These are phyloP conservation scores for Capsella rubella DNA, from an alignment of 441 rosid species.

Conservation along the genomic window DNA sequence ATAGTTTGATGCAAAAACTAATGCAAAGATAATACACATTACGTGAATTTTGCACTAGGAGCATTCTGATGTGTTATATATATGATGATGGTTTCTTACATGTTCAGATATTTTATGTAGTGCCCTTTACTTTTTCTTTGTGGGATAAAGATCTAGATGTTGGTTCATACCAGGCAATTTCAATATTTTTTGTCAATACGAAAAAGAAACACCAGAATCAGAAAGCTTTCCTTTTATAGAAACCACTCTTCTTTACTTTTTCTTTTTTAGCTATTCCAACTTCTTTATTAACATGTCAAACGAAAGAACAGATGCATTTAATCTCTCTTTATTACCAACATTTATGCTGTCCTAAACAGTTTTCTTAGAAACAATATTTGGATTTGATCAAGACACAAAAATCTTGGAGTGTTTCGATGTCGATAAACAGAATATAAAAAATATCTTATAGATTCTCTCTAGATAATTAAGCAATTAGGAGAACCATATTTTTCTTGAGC, in stretches of 20 bases:
- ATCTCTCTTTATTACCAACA: constrained; percentile 25
- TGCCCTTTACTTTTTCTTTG: constrained; percentile 38
- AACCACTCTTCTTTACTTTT: constrained; percentile 34
- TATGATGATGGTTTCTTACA: constrained; percentile 29
- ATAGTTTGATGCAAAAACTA: constrained; percentile 9
- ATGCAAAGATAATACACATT: background rate
- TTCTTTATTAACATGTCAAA: constrained; percentile 34
- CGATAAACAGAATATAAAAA: constrained; percentile 35
- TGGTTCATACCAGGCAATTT: constrained; percentile 36
- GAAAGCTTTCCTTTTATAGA: constrained; percentile 39
- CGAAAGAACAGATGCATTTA: constrained; percentile 39
- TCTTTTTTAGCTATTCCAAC: constrained; percentile 31
- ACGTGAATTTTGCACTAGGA: constrained; percentile 26
- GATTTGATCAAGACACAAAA: constrained; percentile 33
- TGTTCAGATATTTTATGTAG: constrained; percentile 11
- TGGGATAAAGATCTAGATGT: constrained; percentile 32
- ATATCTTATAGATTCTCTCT: constrained; percentile 32
- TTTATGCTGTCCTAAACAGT: constrained; percentile 20
- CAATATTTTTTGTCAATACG: background rate
- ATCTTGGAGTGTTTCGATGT: constrained; percentile 36
- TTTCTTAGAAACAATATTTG: constrained; percentile 16
- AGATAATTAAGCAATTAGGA: background rate
- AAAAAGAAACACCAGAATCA: constrained; percentile 35
- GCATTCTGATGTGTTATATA: constrained; percentile 6
- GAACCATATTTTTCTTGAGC: constrained; percentile 15